These are phyloP conservation scores for Leptoxyphium fumago DNA, from an alignment of 2,329 filamentous ascomycete species.

Conservation along the genomic window DNA sequence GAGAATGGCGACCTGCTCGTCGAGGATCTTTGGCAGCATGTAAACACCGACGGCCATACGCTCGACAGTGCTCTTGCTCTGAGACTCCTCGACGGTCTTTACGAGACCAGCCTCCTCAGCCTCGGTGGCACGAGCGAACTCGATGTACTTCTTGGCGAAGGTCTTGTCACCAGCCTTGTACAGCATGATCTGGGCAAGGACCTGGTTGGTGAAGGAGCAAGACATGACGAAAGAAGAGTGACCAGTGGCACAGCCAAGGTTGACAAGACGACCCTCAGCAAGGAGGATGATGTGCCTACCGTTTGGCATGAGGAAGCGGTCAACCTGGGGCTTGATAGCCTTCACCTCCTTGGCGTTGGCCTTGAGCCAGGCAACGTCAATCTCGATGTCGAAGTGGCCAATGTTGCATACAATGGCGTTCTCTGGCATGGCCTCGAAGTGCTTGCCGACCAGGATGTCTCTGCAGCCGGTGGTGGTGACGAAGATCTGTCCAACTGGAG, in stretches of 20 bases:
- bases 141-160: constrained; percentile 87
- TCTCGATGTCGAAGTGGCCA: constrained; percentile 99
- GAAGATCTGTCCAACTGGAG: constrained; percentile 82
- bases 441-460: constrained; percentile 81
- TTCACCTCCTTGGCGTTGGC: constrained; percentile 81
- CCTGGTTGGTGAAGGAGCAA: constrained; percentile 99
- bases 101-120: constrained; percentile 16
- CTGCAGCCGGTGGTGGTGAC: constrained; percentile 98
- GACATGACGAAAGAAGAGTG: constrained; percentile 99
- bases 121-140: constrained; percentile 52
- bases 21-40: constrained; percentile 94
- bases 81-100: constrained; percentile 25
- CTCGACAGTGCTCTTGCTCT: constrained; percentile 52
- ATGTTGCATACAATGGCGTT: constrained; percentile 99
- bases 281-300: constrained; percentile 97
- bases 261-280: constrained; percentile 96
- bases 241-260: constrained; percentile 96
- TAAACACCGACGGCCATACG: constrained; percentile 76
- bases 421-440: constrained; percentile 93
- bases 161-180: constrained; percentile 81
- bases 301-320: constrained; percentile 88
- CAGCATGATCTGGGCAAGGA: constrained; percentile 96
- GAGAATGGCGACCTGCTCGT: constrained; percentile 93
- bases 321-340: constrained; percentile 99
- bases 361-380: constrained; percentile 99